Evolutionary conservation across 208 protist species (phyloP), one percentile per base, ranked within the genome.

Genomic region (Acanthamoeba healyi): DNA sequence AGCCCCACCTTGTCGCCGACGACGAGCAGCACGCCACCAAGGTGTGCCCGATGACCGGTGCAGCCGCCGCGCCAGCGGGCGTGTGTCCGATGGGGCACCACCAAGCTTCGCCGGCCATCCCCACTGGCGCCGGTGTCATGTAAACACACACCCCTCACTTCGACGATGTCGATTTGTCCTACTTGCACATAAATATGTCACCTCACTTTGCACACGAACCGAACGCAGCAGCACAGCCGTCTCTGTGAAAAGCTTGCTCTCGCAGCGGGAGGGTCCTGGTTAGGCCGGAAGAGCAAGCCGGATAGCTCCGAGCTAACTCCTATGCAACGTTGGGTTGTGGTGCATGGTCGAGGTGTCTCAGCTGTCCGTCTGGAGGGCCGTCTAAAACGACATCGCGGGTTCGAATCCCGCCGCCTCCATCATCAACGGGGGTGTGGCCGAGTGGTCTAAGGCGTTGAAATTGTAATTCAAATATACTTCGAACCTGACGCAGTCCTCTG

Each of bases 221-320:
- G 54, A 58, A 92, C 42, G 63, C 42, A 54, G 54, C 46, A 77
- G 77, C 56, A 92, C 14, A 92, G n/a, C n/a, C n/a, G n/a, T n/a
- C n/a, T n/a, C n/a, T n/a, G n/a, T n/a, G n/a, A n/a, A n/a, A n/a
- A n/a, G n/a, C n/a, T n/a, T n/a, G n/a, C n/a, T n/a, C n/a, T n/a
- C n/a, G n/a, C n/a, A n/a, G n/a, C n/a, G n/a, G n/a, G n/a, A n/a
- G n/a, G n/a, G n/a, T n/a, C n/a, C n/a, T n/a, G n/a, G n/a, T n/a
- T n/a, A n/a, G n/a, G n/a, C n/a, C n/a, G n/a, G n/a, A n/a, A n/a
- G n/a, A n/a, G n/a, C n/a, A n/a, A n/a, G n/a, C n/a, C n/a, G n/a
- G n/a, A n/a, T n/a, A n/a, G n/a, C n/a, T n/a, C n/a, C n/a, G n/a
- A n/a, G n/a, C n/a, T n/a, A n/a, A n/a, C n/a, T n/a, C n/a, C n/a